These are phyloP conservation scores for Buxus sempervirens DNA, from an alignment of 164 flowering plant species.

Conservation along the genomic window DNA sequence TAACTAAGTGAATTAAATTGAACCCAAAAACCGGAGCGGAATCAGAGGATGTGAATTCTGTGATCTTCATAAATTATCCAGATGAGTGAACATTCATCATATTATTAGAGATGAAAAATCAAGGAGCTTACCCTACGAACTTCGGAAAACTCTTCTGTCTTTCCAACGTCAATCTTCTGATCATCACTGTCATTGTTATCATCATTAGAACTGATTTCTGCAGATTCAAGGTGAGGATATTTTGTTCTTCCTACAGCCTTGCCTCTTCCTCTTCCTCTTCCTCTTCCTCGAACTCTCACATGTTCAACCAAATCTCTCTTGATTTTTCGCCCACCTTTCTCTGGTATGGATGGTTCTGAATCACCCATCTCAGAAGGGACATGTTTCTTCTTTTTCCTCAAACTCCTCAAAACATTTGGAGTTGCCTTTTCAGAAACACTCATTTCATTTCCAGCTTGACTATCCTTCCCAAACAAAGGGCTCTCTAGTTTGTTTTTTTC, in stretches of 20 bases:
- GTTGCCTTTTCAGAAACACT: constrained; percentile 18
- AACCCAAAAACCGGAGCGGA: too few relatives aligned
- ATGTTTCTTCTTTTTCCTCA: constrained; percentile 14
- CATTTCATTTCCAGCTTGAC: constrained; percentile 13
- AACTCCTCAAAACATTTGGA: constrained; percentile 27
- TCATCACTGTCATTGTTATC: constrained; percentile 17
- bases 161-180: constrained; percentile 21
- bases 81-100: neutral
- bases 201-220: constrained; percentile 38
- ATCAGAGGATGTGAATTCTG: too few relatives aligned
- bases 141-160: constrained; percentile 18
- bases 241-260: constrained; percentile 27
- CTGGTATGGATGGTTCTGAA: constrained; percentile 8
- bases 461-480: constrained; percentile 13
- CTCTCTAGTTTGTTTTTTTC: constrained; percentile 21
- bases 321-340: constrained; percentile 8
- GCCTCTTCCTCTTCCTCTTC: constrained; percentile 31
- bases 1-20: too few relatives aligned
- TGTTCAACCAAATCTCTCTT: constrained; percentile 15
- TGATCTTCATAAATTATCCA: too few relatives aligned
- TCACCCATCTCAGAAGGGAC: constrained; percentile 13
- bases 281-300: constrained; percentile 29
- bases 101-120: neutral
- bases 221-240: constrained; percentile 17
- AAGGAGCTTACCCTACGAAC: constrained; percentile 51